A percentile compares a stretch with the other conserved stretches of the same genome.
Evolutionary conservation across 116 monocot genomes (phyloP).

Genomic region (Dioscorea cayenensis): DNA sequence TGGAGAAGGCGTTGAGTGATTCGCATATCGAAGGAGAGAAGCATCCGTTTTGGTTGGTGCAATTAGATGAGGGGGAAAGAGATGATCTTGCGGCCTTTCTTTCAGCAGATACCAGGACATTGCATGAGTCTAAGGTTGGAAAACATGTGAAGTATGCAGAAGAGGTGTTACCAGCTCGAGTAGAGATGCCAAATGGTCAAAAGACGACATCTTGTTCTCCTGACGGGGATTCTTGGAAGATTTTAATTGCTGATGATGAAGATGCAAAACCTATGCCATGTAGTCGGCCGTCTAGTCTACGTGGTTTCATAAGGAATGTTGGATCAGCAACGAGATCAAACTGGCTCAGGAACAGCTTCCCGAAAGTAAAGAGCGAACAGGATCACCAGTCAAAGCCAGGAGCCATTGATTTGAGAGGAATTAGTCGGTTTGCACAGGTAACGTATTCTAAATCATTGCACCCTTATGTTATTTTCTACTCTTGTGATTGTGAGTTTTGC

Average conservation of each 20-base stretch:
- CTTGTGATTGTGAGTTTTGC: neutral
- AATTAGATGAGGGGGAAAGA: conserved; percentile 58
- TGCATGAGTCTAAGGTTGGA: conserved; percentile 1
- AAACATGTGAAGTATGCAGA: neutral
- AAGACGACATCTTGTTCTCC: conserved; percentile 17
- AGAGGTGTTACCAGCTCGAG: conserved; percentile 4
- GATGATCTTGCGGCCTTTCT: conserved; percentile 70
- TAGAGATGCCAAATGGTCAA: conserved; percentile 10
- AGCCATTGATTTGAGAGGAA: conserved; percentile 24
- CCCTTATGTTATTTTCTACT: neutral
- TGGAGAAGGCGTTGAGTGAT: conserved; percentile 32
- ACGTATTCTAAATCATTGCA: neutral
- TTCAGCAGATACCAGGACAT: conserved; percentile 16
- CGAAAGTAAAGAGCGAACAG: conserved; percentile 51
- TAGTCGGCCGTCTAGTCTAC: conserved; percentile 9
- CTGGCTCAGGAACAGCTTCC: conserved; percentile 31
- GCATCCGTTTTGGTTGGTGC: conserved; percentile 51
- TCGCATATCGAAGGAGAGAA: conserved; percentile 42
- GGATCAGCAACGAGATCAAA: conserved; percentile 28
- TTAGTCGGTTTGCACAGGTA: conserved; percentile 10
- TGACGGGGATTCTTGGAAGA: conserved; percentile 45
- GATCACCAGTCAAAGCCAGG: conserved; percentile 19
- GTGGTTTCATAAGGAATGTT: conserved; percentile 22
- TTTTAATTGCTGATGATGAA: conserved; percentile 35
- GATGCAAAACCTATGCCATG: conserved; percentile 17